Percentiles rank a stretch among this genome's conserved stretches.
These are phyloP conservation scores for Phytopythium mirpurense DNA, from an alignment of 352 stramenopile species.

Conservation along the genomic window DNA sequence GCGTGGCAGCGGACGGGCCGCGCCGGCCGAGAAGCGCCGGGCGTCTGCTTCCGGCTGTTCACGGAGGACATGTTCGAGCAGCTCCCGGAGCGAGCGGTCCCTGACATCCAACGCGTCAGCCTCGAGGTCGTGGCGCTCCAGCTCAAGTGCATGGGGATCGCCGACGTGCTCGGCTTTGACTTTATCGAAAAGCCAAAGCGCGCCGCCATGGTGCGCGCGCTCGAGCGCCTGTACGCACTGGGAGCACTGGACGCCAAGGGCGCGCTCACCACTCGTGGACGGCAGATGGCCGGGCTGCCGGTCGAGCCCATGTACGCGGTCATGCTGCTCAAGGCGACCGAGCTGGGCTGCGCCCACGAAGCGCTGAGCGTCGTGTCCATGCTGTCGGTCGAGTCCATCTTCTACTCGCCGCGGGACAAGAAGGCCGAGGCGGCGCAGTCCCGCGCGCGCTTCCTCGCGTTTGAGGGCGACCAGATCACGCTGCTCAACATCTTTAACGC, in stretches of 20 bases:
- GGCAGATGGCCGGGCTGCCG: constrained; percentile 82
- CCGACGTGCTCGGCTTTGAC: constrained; percentile 82
- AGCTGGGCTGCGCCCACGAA: constrained; percentile 77
- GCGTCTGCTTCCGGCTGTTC: constrained; percentile 81
- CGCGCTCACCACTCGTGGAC: constrained; percentile 60
- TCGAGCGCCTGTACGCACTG: constrained; percentile 82
- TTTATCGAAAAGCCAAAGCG: constrained; percentile 87
- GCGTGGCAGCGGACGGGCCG: constrained; percentile 89
- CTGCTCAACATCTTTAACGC: constrained; percentile 80
- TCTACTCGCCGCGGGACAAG: constrained; percentile 83
- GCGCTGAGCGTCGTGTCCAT: constrained; percentile 86
- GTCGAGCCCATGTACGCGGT: constrained; percentile 88
- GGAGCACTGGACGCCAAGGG: constrained; percentile 59
- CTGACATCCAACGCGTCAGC: constrained; percentile 86
- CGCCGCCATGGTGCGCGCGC: constrained; percentile 65
- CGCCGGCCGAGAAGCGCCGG: constrained; percentile 77
- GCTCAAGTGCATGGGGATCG: constrained; percentile 84
- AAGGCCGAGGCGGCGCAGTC: constrained; percentile 79
- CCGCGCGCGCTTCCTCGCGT: constrained; percentile 70
- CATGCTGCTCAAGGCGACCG: constrained; percentile 79
- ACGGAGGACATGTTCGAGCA: constrained; percentile 84
- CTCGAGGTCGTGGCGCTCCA: constrained; percentile 80
- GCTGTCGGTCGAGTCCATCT: constrained; percentile 88
- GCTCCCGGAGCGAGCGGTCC: constrained; percentile 62
- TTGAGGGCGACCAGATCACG: constrained; percentile 83